A percentile compares a stretch with the other conserved stretches of the same genome.
These are phyloP conservation scores for Mollisia scopiformis DNA, from an alignment of 2,329 filamentous ascomycete genomes.

Conservation along the genomic window DNA sequence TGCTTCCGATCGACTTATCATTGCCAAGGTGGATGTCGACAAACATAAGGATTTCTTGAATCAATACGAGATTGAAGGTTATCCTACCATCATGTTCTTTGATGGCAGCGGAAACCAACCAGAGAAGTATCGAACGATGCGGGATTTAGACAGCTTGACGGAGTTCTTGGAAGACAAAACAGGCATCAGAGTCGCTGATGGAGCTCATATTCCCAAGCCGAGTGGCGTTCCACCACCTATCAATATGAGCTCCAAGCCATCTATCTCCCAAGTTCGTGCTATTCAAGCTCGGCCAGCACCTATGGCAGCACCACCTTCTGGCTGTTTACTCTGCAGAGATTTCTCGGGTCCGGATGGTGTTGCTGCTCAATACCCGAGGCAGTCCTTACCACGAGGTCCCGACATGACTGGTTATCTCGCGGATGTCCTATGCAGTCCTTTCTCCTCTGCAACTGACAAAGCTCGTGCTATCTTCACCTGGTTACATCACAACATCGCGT, in stretches of 20 bases:
- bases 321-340: constrained; percentile 85
- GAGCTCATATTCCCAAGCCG: constrained; percentile 1
- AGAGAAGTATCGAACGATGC: constrained; percentile 24
- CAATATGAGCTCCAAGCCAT: constrained; percentile 34
- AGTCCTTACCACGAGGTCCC: constrained; percentile 63
- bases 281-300: constrained; percentile 31
- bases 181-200: constrained; percentile 27
- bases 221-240: constrained; percentile 34
- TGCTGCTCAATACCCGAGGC: constrained; percentile 74
- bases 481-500: constrained; percentile 91
- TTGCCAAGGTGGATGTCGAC: constrained; percentile 94
- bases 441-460: constrained; percentile 84
- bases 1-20: constrained; percentile 73
- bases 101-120: constrained; percentile 27
- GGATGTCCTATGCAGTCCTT: constrained; percentile 75
- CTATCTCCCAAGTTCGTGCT: constrained; percentile 52
- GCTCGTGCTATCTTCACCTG: constrained; percentile 92
- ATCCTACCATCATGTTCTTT: constrained; percentile 98
- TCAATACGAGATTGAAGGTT: constrained; percentile 76
- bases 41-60: constrained; percentile 74
- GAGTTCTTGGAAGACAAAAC: constrained; percentile 31
- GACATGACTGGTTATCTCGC: constrained; percentile 76
- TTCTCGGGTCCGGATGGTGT: constrained; percentile 81
- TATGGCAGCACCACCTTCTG: constrained; percentile 31
- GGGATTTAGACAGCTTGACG: constrained; percentile 25